A percentile compares a stretch with the other conserved stretches of the same genome.
These are phyloP conservation scores for Marchantia polymorpha DNA, from an alignment of 225 moss, liverwort and hornwort genomes.

Conservation along the genomic window DNA sequence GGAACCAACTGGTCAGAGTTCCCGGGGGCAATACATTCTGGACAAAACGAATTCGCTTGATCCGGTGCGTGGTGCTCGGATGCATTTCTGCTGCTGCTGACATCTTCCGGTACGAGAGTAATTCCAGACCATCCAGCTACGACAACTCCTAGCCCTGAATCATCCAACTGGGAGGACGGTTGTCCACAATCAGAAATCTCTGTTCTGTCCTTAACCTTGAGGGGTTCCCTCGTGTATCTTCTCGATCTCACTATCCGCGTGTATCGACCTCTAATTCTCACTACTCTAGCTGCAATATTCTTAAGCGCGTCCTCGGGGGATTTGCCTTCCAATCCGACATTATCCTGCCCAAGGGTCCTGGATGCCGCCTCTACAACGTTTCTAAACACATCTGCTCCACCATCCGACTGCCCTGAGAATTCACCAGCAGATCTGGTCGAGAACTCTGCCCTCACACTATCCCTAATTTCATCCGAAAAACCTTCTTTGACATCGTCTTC, in stretches of 20 bases:
- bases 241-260: slow-evolving; percentile 16
- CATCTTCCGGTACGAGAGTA: background rate
- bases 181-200: background rate
- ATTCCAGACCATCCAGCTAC: background rate
- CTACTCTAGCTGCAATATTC: slow-evolving; percentile 4
- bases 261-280: slow-evolving; percentile 16
- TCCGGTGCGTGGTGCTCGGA: background rate
- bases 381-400: background rate
- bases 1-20: background rate
- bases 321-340: background rate
- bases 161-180: background rate
- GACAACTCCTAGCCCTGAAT: background rate
- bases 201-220: background rate
- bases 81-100: background rate
- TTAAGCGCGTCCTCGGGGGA: background rate
- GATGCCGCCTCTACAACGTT: background rate
- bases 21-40: background rate
- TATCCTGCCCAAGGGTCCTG: background rate
- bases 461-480: background rate
- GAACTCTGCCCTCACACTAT: slow-evolving; percentile 10
- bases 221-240: slow-evolving; percentile 6
- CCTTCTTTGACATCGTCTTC: slow-evolving; percentile 18
- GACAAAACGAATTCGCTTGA: background rate
- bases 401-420: background rate
- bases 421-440: slow-evolving; percentile 2